A percentile compares a stretch with the other conserved stretches of the same genome.
Evolutionary conservation across 202 grass and related monocot genomes (phyloP).

Genomic region (Zizania palustris): DNA sequence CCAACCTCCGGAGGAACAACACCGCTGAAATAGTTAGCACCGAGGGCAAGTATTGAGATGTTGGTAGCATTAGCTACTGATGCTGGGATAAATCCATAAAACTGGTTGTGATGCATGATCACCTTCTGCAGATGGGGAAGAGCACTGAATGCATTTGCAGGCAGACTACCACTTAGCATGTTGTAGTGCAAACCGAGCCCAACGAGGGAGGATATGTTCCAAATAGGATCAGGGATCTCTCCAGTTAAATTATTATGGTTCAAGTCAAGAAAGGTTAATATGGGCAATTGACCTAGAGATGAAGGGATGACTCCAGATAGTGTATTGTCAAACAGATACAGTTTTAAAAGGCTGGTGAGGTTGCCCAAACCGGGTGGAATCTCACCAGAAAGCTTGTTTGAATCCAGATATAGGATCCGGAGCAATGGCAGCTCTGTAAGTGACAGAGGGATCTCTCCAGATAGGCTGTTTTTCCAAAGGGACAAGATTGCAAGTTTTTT

Average conservation of each 20-base stretch:
- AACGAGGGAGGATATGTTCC: conserved; percentile 28
- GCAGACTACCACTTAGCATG: background rate
- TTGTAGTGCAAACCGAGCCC: background rate
- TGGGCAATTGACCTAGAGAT: background rate
- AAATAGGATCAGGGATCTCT: conserved; percentile 30
- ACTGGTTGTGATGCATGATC: too few relatives aligned
- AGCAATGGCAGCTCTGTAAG: conserved; percentile 14
- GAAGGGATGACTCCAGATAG: conserved; percentile 23
- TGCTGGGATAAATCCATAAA: conserved; percentile 8
- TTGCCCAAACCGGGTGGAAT: conserved; percentile 15
- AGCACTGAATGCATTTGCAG: too few relatives aligned
- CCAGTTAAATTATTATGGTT: conserved; percentile 27
- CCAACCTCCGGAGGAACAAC: too few relatives aligned
- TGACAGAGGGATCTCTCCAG: conserved; percentile 26
- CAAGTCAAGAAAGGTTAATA: background rate
- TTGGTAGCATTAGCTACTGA: background rate
- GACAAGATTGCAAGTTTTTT: too few relatives aligned
- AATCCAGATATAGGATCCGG: background rate
- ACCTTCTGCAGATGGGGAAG: too few relatives aligned
- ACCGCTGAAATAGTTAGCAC: too few relatives aligned
- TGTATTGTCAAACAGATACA: too few relatives aligned
- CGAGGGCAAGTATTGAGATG: too few relatives aligned
- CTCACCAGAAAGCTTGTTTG: conserved; percentile 14
- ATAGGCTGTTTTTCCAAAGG: background rate
- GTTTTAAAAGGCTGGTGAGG: too few relatives aligned